Evolutionary conservation across 176 grass and related monocot genomes (phyloP).

Genomic region (Paspalum notatum): DNA sequence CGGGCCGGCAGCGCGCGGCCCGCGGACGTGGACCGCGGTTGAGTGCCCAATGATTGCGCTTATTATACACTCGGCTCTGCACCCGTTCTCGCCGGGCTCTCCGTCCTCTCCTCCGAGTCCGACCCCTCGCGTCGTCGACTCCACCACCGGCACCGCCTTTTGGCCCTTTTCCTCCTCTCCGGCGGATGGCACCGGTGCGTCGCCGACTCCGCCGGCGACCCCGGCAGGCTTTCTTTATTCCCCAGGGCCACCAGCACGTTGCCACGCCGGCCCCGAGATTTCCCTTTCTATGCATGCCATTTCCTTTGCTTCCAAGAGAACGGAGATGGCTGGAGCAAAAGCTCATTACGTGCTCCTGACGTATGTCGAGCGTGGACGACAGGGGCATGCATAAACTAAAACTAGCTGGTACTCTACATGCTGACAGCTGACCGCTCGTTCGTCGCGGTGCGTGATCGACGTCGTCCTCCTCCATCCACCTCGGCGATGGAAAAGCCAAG

Average conservation of each 20-base stretch:
- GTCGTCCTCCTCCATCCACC: neutral
- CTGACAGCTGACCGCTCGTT: neutral
- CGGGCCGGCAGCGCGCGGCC: conserved; percentile 18
- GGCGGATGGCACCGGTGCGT: neutral
- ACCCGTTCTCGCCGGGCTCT: neutral
- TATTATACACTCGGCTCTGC: conserved; percentile 1
- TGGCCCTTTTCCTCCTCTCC: neutral
- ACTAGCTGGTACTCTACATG: too few species aligned
- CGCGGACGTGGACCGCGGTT: conserved; percentile 23
- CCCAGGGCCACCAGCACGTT: neutral
- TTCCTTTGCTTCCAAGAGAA: conserved; percentile 37
- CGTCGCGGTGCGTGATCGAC: neutral
- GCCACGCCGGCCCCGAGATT: neutral
- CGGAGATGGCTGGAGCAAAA: conserved; percentile 6
- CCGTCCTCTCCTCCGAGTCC: neutral
- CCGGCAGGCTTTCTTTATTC: neutral
- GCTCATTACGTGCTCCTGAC: conserved; percentile 39
- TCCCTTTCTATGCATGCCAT: too few species aligned
- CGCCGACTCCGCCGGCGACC: conserved; percentile 23
- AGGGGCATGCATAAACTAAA: conserved; percentile 1
- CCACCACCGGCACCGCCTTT: neutral
- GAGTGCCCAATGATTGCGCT: conserved; percentile 53
- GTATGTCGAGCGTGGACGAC: conserved; percentile 42
- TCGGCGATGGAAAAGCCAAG: neutral
- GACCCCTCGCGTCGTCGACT: too few species aligned